Evolutionary conservation across 805 yeast species (phyloP), one percentile per base, ranked within the genome.

Genomic region (Ogataea ramenticola): DNA sequence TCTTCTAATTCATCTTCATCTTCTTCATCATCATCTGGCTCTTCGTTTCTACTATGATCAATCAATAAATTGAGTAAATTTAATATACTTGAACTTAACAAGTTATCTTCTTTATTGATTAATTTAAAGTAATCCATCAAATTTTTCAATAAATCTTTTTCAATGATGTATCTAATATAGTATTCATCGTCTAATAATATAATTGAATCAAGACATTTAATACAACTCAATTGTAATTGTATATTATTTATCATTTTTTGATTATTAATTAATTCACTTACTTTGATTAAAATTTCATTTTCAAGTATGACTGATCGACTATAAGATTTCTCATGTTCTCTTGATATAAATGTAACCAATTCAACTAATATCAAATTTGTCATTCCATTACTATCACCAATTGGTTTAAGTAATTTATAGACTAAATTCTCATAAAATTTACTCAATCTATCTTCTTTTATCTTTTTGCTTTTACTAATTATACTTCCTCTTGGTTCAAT

Each of bases 41-140:
- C 33, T 10, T n/a, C 16, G 35, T 32, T 32, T 32, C 20, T 16
- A 40, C 41, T n/a, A n/a, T 59, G 50, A 11, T 57, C 57, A 4
- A 48, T 16, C 3, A 62, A 42, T 10, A 54, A 26, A 30, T 50
- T 48, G 35, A 62, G 40, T 22, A 90, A 67, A 57, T 85, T 89
- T 39, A 88, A 67, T 49, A 91, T 75, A 6, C 90, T 75, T 0
- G 96, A 88, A 54, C 79, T 84, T 3, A 84, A 72, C 46, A 89
- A 63, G 55, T 81, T 84, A 57, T 85, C 79, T 33, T 64, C 62
- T 27, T 67, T 62, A 8, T 72, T 66, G 10, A 77, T 74, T 14
- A 66, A 71, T 20, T 66, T 62, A 48, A 85, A 67, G 40, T 79
- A 65, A 1, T 60, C 55, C 45, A 86, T 70, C 29, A 81, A 68